Conservation (phyloP, 169 alveolate species). For the Sarcocystis neurona region DNA sequence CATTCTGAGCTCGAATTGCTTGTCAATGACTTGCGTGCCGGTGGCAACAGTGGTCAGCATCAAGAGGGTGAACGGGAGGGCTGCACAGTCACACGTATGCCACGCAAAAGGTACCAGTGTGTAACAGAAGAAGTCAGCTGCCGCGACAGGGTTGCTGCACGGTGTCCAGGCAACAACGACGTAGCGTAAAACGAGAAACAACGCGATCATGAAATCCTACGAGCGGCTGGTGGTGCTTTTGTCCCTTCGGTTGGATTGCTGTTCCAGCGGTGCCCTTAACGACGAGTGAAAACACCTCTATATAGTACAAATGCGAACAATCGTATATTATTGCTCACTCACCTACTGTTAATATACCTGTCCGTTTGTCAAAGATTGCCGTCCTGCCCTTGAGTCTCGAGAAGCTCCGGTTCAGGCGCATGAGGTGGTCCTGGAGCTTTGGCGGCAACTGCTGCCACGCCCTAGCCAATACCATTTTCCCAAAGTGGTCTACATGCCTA, state of each 20-base stretch:
- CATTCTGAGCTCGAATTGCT: constrained; percentile 69
- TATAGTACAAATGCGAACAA: too few relatives aligned
- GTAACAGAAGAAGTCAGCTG: not conserved
- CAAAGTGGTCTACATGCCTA: too few relatives aligned
- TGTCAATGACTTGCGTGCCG: constrained; percentile 74
- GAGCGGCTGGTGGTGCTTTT: too few relatives aligned
- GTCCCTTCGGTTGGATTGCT: too few relatives aligned
- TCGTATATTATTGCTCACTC: too few relatives aligned
- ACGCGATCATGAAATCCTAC: too few relatives aligned
- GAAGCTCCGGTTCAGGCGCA: not conserved
- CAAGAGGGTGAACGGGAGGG: constrained; percentile 45
- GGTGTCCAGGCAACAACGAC: too few relatives aligned
- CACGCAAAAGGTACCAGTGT: not conserved
- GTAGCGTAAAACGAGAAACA: too few relatives aligned
- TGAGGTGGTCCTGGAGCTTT: not conserved
- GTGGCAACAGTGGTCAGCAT: constrained; percentile 53
- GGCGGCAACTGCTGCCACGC: constrained; percentile 18
- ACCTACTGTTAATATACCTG: constrained; percentile 12
- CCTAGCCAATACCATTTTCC: constrained; percentile 28
- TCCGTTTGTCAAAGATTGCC: not conserved
- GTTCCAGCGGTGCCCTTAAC: too few relatives aligned
- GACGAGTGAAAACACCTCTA: too few relatives aligned
- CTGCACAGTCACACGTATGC: not conserved
- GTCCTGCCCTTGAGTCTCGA: not conserved
- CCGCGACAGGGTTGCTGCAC: not conserved